These are phyloP conservation scores for Mycena metata DNA, from an alignment of 768 basidiomycete genomes.

Conservation along the genomic window DNA sequence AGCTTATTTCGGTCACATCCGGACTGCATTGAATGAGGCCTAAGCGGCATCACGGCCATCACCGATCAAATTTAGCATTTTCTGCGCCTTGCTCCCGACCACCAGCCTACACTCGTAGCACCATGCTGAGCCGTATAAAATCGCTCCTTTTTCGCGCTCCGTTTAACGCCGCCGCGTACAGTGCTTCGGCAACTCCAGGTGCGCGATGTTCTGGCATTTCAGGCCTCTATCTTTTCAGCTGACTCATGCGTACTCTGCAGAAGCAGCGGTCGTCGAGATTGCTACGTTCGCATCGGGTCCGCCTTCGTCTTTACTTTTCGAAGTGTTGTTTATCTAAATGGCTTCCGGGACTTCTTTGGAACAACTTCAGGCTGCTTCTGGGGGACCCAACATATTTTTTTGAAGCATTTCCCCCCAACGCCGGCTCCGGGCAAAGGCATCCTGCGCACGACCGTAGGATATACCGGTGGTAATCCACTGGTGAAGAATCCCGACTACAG, in stretches of 20 bases:
- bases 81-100: background rate
- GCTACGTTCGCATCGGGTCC: constrained; percentile 54
- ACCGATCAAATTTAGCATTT: background rate
- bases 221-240: background rate
- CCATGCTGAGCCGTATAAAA: constrained; percentile 19
- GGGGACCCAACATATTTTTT: constrained; percentile 89
- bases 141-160: constrained; percentile 5
- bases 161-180: background rate
- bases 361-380: constrained; percentile 77
- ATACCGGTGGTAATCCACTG: constrained; percentile 77
- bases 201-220: background rate
- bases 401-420: constrained; percentile 80
- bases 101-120: background rate
- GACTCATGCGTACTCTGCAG: background rate
- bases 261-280: constrained; percentile 41
- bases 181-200: constrained; percentile 2
- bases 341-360: background rate
- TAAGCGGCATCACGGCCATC: background rate
- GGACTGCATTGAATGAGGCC: too few relatives aligned
- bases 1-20: too few relatives aligned
- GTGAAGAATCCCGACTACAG: constrained; percentile 74
- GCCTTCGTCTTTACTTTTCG: background rate
- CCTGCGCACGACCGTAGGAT: constrained; percentile 81
- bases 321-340: background rate
- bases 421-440: constrained; percentile 75